Evolutionary conservation across 306 rosid genomes (phyloP), one percentile per base, ranked within the genome.

Genomic region (Prunus mongolica): DNA sequence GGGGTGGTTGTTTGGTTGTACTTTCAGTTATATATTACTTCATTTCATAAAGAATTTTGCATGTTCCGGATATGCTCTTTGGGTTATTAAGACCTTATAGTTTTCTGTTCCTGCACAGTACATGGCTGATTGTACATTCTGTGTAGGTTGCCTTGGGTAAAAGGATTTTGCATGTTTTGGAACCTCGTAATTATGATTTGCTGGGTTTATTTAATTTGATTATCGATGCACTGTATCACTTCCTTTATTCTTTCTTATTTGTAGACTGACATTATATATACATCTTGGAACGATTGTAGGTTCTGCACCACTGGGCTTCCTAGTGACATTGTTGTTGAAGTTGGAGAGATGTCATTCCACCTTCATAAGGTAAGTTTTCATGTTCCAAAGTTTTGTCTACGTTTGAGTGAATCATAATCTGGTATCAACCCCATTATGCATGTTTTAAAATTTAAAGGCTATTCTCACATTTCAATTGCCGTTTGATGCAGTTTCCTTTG

Each of bases 281-380:
- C 24, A 24, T 6, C 12, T 52, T 79, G 55, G 72, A 64, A 65
- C 77, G 11, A 57, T 63, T 51, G 27, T 82, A 96, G 99, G 99
- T 92, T 96, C 86, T 96, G 99, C 87, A 89, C 97, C 41, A 86
- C 93, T 55, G 99, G 99, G 77, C 97, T 96, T 79, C 97, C 99
- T 6, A 96, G 98, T 79, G 99, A 96, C 82, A 75, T 96, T 51
- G 80, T 87, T 72, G 98, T 96, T 81, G 98, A 96, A 84, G 97
- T 92, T 81, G 97, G 87, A 60, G 98, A 92, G 74, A 96, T 92
- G 97, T 89, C 98, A 67, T 96, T 96, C 78, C 99, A 96, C 84
- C 99, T 96, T 66, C 99, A 96, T 86, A 96, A 96, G 99, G 99
- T 91, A 80, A 30, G 11, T 10, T 63, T 47, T 24, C 25, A 24